phyloP scores from a whole-genome alignment of 441 rosid species.

The Euphorbia corollata region DNA sequence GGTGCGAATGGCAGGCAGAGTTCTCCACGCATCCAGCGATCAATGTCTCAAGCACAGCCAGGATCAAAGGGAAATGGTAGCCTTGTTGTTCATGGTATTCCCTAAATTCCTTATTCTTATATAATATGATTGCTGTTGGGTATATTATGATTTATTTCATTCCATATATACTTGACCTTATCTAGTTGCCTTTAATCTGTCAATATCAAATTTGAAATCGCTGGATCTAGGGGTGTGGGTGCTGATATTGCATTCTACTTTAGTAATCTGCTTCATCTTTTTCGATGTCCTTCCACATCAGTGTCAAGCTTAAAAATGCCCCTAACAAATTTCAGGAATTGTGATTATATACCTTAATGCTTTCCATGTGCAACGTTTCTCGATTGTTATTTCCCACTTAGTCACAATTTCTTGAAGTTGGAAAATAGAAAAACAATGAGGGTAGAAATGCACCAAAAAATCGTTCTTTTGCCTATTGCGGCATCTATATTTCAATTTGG shows the following conservation, averaged over 20 bases:
- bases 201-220: not conserved
- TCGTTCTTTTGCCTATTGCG: too few relatives aligned
- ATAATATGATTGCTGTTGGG: not conserved
- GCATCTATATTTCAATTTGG: too few relatives aligned
- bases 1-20: constrained; percentile 79
- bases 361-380: too few relatives aligned
- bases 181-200: not conserved
- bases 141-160: constrained; percentile 1
- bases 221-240: not conserved
- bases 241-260: not conserved
- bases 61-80: constrained; percentile 52
- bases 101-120: constrained; percentile 9
- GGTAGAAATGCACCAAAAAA: too few relatives aligned
- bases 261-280: too few relatives aligned
- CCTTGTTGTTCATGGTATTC: constrained; percentile 33
- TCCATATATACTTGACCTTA: not conserved
- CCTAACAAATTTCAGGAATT: too few relatives aligned
- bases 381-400: too few relatives aligned
- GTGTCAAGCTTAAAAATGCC: too few relatives aligned
- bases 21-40: constrained; percentile 68
- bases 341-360: too few relatives aligned
- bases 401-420: too few relatives aligned
- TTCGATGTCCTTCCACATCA: too few relatives aligned
- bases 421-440: too few relatives aligned
- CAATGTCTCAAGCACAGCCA: constrained; percentile 55